Percentiles rank a stretch among this genome's conserved stretches.
Conservation (phyloP, 345 rosid genomes). For the Turnera subulata region DNA sequence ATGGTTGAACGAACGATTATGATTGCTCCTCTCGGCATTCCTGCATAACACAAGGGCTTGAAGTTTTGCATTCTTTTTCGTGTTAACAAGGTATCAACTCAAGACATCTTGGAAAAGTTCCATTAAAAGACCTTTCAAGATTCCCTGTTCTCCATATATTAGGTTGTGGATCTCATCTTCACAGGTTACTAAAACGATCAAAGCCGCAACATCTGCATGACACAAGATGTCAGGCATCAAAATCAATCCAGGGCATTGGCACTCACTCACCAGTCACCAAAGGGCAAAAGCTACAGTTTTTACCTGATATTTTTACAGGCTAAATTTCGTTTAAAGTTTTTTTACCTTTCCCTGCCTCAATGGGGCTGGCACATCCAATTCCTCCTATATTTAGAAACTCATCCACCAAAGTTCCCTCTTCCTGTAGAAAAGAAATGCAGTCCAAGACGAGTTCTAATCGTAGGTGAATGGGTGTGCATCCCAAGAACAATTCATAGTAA, state of each 20-base stretch:
- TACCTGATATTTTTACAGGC: too few species aligned
- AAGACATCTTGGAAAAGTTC: constrained; percentile 13
- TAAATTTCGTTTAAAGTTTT: not conserved
- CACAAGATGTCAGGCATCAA: not conserved
- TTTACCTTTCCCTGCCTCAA: constrained; percentile 62
- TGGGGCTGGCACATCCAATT: constrained; percentile 40
- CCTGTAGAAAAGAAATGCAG: constrained; percentile 31
- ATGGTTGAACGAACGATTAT: constrained; percentile 57
- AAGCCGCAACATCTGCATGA: constrained; percentile 58
- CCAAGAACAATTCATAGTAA: not conserved
- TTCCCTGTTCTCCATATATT: constrained; percentile 55
- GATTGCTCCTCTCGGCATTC: constrained; percentile 46
- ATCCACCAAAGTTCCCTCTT: constrained; percentile 36
- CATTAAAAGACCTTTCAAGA: constrained; percentile 49
- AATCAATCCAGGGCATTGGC: constrained; percentile 1
- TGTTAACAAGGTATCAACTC: constrained; percentile 5
- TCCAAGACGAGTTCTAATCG: not conserved
- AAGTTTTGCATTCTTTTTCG: not conserved
- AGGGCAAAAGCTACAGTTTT: not conserved
- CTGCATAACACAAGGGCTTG: constrained; percentile 26
- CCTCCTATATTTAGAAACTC: constrained; percentile 63
- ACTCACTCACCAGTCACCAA: not conserved
- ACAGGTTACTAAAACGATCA: constrained; percentile 58
- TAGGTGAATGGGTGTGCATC: not conserved
- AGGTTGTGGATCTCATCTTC: constrained; percentile 54